Evolutionary conservation across 2,329 filamentous ascomycete species (phyloP), one percentile per base, ranked within the genome.

Genomic region (Cryphonectria radicalis): DNA sequence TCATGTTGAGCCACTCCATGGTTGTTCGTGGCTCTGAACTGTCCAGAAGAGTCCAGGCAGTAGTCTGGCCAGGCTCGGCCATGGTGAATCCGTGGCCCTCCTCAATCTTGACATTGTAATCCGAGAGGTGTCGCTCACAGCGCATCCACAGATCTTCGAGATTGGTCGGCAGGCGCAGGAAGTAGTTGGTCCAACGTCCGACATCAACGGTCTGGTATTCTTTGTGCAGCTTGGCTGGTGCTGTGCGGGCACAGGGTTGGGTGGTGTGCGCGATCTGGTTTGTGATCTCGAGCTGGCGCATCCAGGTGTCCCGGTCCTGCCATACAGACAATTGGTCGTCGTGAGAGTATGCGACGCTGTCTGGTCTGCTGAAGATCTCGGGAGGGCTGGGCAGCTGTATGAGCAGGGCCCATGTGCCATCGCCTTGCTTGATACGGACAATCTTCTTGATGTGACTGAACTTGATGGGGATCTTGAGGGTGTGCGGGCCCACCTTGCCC

Each of bases 21-120:
- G 64, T 67, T 25, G 67, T 46, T 17, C 17, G 37, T 22, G 65
- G 37, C 7, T 42, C 60, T 13, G 69, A 25, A 22, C 25, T 35
- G 37, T 72, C 68, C 6, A 75, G 66, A 46, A 72, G 65, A 22
- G 62, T 68, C 71, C 71, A 75, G 35, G 19, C 62, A 11, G 42
- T 73, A 17, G 66, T 65, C 8, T 40, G 2, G 32, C 57, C 68
- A 19, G 74, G 73, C 32, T 43, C 37, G 7, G 64, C 59, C 43
- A 73, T 67, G 8, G 57, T n/a, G 13, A 75, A 72, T 6, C 55
- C 53, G 11, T 62, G 17, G 32, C 62, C 35, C 7, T 40, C 32
- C 63, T 72, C 65, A 55, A 70, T 84, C 0, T 81, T 77, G 65
- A 97, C 85, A 72, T 97, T 97, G 81, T 92, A 92, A 74, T 97